Evolutionary conservation across 257 asterid genomes (phyloP), one percentile per base, ranked within the genome.

Genomic region (Prunella vulgaris): DNA sequence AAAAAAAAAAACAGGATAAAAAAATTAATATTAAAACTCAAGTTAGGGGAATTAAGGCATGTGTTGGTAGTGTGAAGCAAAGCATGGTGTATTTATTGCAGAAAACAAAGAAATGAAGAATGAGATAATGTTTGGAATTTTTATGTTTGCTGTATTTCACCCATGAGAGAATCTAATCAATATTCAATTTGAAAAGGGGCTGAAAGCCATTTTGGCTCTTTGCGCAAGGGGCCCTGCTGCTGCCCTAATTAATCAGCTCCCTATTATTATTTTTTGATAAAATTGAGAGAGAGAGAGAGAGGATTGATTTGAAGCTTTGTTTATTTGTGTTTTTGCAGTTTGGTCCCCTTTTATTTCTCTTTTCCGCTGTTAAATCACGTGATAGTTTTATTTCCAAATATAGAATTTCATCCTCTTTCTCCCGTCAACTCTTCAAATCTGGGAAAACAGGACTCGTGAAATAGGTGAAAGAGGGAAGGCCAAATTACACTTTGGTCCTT

Each of bases 71-170:
- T 6, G 33, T 7, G 65, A 68, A 40, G 51, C 57, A 75, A 38
- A 61, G n/a, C 9, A 51, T 74, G 17, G 54, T 64, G 77, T 46
- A 71, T 37, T 66, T 60, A 57, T 71, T 35, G 77, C 77, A 71
- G 33, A 52, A 76, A 76, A 76, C 77, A 76, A 56, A 56, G 33
- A 22, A 52, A 52, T 17, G 58, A 76, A 76, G 60, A 40, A 70
- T 64, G 68, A 54, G 77, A 70, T 70, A 1, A 65, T 2, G 10
- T 64, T 65, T 65, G 77, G 66, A 64, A 63, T 32, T 65, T 64
- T 25, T 65, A 65, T 65, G 77, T 58, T 46, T 60, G 37, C 7
- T 44, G 51, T 13, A 0, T 5, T 54, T 67, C 13, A 0, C 14
- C 12, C n/a, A 22, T 7, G 18, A 21, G 30, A 46, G 44, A 70